A percentile compares a stretch with the other conserved stretches of the same genome.
phyloP scores from a whole-genome alignment of 306 rosid species.

The Rosa rugosa region DNA sequence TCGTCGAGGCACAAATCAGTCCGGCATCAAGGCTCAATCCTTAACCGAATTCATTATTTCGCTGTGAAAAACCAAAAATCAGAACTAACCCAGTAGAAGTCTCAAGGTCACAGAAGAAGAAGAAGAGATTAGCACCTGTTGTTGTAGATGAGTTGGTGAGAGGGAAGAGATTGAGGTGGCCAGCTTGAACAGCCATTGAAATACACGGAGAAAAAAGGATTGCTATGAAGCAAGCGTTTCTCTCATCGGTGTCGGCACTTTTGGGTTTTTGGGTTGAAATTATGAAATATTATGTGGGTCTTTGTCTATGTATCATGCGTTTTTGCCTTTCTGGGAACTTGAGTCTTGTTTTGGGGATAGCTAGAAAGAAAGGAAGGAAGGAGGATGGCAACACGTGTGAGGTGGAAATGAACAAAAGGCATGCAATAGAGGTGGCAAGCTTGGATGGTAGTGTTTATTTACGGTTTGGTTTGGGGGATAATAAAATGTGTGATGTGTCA shows the following conservation, averaged over 20 bases:
- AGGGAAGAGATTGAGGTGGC: slow-evolving; percentile 62
- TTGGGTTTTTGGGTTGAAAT: neutral
- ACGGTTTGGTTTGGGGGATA: slow-evolving; percentile 47
- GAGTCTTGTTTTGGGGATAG: slow-evolving; percentile 8
- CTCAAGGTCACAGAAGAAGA: no score
- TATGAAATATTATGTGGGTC: neutral
- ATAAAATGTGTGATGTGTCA: no score
- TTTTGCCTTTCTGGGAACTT: neutral
- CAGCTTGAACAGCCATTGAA: slow-evolving; percentile 84
- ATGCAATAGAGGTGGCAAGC: slow-evolving; percentile 57
- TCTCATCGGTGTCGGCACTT: neutral
- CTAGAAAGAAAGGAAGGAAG: neutral
- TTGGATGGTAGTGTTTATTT: slow-evolving; percentile 59
- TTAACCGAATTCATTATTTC: no score
- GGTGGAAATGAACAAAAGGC: slow-evolving; percentile 42
- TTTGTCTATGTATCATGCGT: neutral
- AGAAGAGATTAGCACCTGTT: slow-evolving; percentile 44
- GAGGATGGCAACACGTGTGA: slow-evolving; percentile 12
- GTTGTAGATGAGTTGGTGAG: slow-evolving; percentile 52
- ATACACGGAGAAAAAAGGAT: no score
- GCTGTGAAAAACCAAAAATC: no score
- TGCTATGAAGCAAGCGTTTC: neutral
- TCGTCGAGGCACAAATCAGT: no score
- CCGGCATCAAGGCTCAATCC: no score
- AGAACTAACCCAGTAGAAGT: no score